Base-by-base conservation (phyloP, 2,329 filamentous ascomycete species). In the Tetracladium maxilliforme region DNA sequence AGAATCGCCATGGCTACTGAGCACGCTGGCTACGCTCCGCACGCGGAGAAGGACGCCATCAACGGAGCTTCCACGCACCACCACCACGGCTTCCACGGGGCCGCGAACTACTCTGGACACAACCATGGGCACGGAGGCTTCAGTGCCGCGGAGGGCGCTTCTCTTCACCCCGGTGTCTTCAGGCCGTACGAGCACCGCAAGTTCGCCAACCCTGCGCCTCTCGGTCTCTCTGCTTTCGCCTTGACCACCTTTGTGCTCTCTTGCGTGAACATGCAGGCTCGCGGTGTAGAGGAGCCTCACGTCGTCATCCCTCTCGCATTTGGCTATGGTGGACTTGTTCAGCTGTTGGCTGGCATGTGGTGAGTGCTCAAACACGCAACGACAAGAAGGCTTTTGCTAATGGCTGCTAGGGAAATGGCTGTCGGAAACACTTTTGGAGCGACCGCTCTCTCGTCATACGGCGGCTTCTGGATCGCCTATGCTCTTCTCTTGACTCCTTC, bases 341-440 rank as follows among this genome's bases (percentile, higher is more conserved):
- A 79, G 45, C 51, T 78, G 41, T 51, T 76, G 25, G 70, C 71
- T 23, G 73, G 73, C 40, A 75, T 79, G 69, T 73, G 69, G 68
- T 68, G 58, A 27, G 44, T 45, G 12, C 10, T 4, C 14, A 18
- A n/a, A 4, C 21, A 26, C 22, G 9, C 10, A 9, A 16, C n/a
- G 19, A n/a, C 23, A 19, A 16, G 14, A 24, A 10, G 7, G n/a
- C 7, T 14, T 14, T 8, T 27, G 10, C 14, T 23, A 16, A 29
- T 19, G 13, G 3, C 17, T 10, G 20, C 15, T 32, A 68, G 64
- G 64, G 67, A 72, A 52, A 69, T 72, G 57, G 67, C 67, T 21
- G 50, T 69, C 15, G 67, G 67, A 21, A 72, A 74, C 49, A 72
- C 68, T 12, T 72, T 72, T 33, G 66, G 65, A 58, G 67, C 64